Percentiles rank a stretch among this genome's conserved stretches.
Conservation (phyloP, 2,329 filamentous ascomycete species). For the Ceratocystis harringtonii region DNA sequence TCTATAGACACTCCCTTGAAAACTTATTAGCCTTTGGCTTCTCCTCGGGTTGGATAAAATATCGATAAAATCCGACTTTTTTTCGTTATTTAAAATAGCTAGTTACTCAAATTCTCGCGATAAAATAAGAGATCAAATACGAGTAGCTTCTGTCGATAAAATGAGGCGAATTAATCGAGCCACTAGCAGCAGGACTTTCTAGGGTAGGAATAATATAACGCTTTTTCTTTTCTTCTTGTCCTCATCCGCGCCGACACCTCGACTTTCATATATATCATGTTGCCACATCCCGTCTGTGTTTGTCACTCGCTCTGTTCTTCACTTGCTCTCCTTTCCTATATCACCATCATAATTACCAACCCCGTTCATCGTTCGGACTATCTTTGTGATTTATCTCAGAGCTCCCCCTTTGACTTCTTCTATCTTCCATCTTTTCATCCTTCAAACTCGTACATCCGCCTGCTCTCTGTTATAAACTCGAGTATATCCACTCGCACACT, state of each 20-base stretch:
- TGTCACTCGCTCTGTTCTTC: neutral
- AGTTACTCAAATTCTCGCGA: no score
- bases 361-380: neutral
- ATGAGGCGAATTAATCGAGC: neutral
- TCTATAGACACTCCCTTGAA: no score
- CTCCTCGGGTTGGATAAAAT: no score
- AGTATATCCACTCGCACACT: neutral
- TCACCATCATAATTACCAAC: neutral
- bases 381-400: neutral
- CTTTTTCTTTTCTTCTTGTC: neutral
- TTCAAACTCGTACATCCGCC: neutral
- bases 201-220: neutral
- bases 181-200: neutral
- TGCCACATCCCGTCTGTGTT: neutral
- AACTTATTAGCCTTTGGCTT: no score
- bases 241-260: neutral
- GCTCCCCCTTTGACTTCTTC: neutral
- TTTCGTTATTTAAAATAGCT: no score
- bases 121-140: neutral
- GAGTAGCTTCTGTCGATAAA: neutral
- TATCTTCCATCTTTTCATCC: neutral
- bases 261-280: constrained; percentile 6
- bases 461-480: neutral
- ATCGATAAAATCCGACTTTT: no score
- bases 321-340: neutral